Conservation (phyloP, 352 stramenopile genomes). For the Phytophthora cryptogea region DNA sequence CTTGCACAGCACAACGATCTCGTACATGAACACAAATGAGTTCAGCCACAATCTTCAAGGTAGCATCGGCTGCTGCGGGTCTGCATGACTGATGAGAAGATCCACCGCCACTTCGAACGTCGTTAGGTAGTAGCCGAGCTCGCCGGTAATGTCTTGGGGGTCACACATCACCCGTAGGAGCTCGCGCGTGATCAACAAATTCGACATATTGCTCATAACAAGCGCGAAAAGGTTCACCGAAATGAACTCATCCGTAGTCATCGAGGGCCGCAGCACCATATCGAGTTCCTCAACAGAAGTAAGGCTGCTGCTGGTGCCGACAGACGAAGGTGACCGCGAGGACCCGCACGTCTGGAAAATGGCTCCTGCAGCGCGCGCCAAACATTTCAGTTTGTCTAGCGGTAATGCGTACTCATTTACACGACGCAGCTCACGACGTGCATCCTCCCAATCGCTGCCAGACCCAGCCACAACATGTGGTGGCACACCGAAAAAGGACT, state of each 20-base stretch:
- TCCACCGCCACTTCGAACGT: constrained; percentile 72
- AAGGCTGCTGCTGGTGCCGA: constrained; percentile 30
- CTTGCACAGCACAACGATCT: background rate
- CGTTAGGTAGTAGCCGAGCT: constrained; percentile 77
- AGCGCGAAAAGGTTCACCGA: constrained; percentile 64
- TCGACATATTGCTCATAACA: constrained; percentile 52
- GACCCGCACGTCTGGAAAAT: constrained; percentile 54
- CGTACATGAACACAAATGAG: background rate
- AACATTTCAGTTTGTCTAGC: constrained; percentile 76
- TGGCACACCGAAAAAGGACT: constrained; percentile 62
- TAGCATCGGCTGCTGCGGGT: constrained; percentile 48
- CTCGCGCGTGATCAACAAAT: constrained; percentile 56
- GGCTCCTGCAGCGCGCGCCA: constrained; percentile 56
- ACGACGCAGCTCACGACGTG: constrained; percentile 50
- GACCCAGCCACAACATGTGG: constrained; percentile 43
- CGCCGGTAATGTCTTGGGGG: constrained; percentile 57
- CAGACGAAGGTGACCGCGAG: constrained; percentile 25
- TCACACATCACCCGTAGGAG: constrained; percentile 63
- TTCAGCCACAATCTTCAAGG: constrained; percentile 7
- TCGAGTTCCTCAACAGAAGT: constrained; percentile 45
- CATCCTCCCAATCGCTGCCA: constrained; percentile 59
- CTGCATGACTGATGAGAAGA: constrained; percentile 50
- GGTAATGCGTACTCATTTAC: constrained; percentile 65
- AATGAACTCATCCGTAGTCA: constrained; percentile 74
- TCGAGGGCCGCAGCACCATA: constrained; percentile 38